phyloP scores from a whole-genome alignment of 768 basidiomycete species.

The Arthromyces matolae region DNA sequence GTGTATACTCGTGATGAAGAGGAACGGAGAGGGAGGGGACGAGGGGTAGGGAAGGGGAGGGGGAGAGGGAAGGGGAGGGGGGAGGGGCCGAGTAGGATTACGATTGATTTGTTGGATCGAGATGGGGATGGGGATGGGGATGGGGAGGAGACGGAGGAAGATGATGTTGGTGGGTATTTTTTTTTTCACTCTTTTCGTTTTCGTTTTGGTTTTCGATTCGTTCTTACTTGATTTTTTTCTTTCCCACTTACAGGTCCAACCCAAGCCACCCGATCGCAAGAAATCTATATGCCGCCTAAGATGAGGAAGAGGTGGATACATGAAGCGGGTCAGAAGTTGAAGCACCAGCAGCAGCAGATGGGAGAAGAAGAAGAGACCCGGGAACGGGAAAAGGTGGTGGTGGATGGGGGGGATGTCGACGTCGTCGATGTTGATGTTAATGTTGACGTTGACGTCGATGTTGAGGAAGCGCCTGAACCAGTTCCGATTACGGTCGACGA shows the following conservation, averaged over 20 bases:
- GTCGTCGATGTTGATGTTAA: too few relatives aligned
- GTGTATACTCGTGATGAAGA: too few relatives aligned
- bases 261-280: constrained; percentile 25
- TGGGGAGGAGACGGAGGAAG: constrained; percentile 12
- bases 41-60: too few relatives aligned
- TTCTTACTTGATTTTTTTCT: too few relatives aligned
- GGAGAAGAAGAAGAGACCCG: constrained; percentile 18
- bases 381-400: background rate
- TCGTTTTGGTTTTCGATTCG: too few relatives aligned
- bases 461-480: too few relatives aligned
- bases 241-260: too few relatives aligned
- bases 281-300: constrained; percentile 57
- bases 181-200: too few relatives aligned
- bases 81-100: constrained; percentile 1
- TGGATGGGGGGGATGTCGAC: background rate
- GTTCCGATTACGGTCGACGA: too few relatives aligned
- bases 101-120: constrained; percentile 6
- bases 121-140: background rate
- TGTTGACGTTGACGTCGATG: too few relatives aligned
- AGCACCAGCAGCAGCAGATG: background rate
- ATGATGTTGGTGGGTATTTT: too few relatives aligned
- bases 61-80: constrained; percentile 18
- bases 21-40: too few relatives aligned
- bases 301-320: constrained; percentile 54
- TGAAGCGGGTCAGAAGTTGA: constrained; percentile 23